These are phyloP conservation scores for Lagerstroemia speciosa DNA, from an alignment of 345 rosid species.

Conservation along the genomic window DNA sequence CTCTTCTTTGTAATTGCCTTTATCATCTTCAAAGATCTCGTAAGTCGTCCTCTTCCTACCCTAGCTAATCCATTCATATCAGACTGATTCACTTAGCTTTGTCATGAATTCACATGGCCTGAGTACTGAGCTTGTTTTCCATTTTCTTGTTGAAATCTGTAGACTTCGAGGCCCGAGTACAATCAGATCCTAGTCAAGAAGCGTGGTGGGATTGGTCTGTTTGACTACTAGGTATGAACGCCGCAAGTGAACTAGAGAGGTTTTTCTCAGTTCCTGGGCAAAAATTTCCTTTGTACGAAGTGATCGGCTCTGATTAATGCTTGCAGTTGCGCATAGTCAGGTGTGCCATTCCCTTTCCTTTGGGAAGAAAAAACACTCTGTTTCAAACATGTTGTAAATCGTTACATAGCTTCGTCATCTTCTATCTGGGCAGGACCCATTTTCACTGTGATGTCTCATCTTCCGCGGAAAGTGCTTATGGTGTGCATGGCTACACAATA, in stretches of 20 bases:
- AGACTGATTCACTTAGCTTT: background rate
- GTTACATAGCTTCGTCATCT: too few relatives aligned
- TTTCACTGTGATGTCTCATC: background rate
- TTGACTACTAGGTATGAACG: slow-evolving; percentile 28
- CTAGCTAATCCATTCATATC: background rate
- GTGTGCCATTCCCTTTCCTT: background rate
- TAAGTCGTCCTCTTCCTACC: slow-evolving; percentile 12
- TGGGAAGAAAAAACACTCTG: background rate
- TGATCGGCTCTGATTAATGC: background rate
- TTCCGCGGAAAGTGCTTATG: too few relatives aligned
- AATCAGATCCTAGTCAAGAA: slow-evolving; percentile 59
- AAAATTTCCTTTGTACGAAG: background rate
- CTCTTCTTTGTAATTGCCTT: slow-evolving; percentile 53
- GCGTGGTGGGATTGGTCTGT: slow-evolving; percentile 44
- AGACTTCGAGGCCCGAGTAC: slow-evolving; percentile 59
- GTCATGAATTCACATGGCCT: background rate
- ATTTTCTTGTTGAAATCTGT: slow-evolving; percentile 8
- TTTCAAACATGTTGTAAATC: background rate
- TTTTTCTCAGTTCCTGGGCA: background rate
- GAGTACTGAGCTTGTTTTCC: background rate
- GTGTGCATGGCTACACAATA: too few relatives aligned
- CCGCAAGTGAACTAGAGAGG: background rate
- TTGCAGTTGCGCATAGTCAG: background rate
- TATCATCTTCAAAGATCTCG: slow-evolving; percentile 58
- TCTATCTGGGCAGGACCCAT: background rate